These are phyloP conservation scores for Dichomitus squalens DNA, from an alignment of 1,284 basidiomycete genomes.

Conservation along the genomic window DNA sequence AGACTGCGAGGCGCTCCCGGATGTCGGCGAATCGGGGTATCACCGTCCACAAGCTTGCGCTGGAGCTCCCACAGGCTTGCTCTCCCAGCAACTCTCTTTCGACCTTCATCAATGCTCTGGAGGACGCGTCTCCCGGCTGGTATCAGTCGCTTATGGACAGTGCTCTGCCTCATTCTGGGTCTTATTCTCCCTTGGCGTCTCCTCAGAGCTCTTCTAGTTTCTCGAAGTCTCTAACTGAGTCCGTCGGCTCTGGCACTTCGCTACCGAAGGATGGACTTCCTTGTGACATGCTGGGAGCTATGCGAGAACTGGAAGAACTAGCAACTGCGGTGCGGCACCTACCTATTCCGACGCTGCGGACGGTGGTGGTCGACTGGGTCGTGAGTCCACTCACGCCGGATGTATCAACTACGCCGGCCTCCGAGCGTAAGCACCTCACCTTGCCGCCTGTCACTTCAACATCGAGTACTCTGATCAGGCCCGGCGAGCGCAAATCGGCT, in stretches of 20 bases:
- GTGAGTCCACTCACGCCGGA: background rate
- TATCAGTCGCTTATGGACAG: constrained; percentile 23
- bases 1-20: background rate
- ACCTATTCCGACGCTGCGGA: constrained; percentile 6
- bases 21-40: constrained; percentile 11
- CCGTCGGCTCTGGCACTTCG: background rate
- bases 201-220: background rate
- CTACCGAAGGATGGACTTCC: background rate
- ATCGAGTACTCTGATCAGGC: background rate
- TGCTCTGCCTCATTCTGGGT: constrained; percentile 2
- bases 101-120: constrained; percentile 16
- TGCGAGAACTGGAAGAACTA: constrained; percentile 16
- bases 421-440: background rate
- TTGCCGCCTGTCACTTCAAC: background rate
- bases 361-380: constrained; percentile 1
- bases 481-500: background rate
- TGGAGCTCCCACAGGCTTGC: constrained; percentile 15
- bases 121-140: constrained; percentile 23
- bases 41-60: constrained; percentile 17
- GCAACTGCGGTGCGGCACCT: constrained; percentile 2
- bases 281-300: constrained; percentile 4
- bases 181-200: background rate
- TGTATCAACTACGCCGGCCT: background rate
- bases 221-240: background rate
- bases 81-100: constrained; percentile 19